Evolutionary conservation across 2,329 filamentous ascomycete genomes (phyloP), one percentile per base, ranked within the genome.

Genomic region (Colletotrichum brevisporum): DNA sequence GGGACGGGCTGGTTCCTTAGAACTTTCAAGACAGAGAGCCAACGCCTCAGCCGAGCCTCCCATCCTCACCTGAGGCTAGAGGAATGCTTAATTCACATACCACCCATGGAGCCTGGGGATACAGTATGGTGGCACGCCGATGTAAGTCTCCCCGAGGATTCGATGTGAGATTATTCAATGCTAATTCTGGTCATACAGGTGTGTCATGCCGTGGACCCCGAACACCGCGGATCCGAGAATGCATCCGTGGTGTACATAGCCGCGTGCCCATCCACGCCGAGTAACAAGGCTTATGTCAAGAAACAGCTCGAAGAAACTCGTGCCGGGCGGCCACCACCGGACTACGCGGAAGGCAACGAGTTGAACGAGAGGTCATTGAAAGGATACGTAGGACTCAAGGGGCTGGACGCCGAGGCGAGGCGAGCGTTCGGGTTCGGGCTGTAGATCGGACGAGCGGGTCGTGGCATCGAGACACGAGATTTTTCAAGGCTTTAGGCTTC

Each of bases 121-220:
- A 82, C 76, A 1, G 76, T 84, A 36, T 83, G 78, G 75, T 82
- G 80, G 80, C 80, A 82, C 57, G 74, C 75, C 41, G 81, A 83
- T 74, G 78, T 80, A 71, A 73, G 79, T 74, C 6, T 21, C 6
- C 43, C n/a, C n/a, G 16, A 13, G 13, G 53, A 10, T 13, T 13
- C 4, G 5, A n/a, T 41, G 36, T 24, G 50, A 9, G 5, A 9
- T 3, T 10, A 10, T 36, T 2, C 8, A 1, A 24, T 18, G 12
- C 62, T 69, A 21, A 67, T 45, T 6, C 1, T 9, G 5, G 10
- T 43, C 5, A n/a, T 3, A 27, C 41, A 78, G 77, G 74, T 80
- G 45, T 78, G 78, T 43, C 80, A 82, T 63, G 80, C 80, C 1
- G 80, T 82, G n/a, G 80, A 82, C 55, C 75, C 78, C 1, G 79